Evolutionary conservation across 441 rosid genomes (phyloP), one percentile per base, ranked within the genome.

Genomic region (Heliophila coronopifolia): DNA sequence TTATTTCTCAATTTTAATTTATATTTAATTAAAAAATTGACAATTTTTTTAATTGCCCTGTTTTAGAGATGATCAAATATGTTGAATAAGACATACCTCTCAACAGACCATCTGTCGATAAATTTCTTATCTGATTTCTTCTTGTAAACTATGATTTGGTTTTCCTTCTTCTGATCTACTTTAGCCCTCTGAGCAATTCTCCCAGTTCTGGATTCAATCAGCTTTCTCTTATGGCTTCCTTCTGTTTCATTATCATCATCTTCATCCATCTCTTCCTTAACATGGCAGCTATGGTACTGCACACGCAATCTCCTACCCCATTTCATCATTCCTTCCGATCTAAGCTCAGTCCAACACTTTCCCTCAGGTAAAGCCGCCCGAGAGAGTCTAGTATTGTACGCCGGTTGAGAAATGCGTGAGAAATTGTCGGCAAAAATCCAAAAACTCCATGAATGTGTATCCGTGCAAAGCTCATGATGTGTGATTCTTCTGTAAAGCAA

Each of bases 231-330:
- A 9, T 61, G 53, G 14, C 17, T 22, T 11, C 47, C 59, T 34
- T 48, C 10, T 34, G 33, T 55, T 50, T 36, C 43, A 59, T 59
- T 39, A 18, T 11, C 39, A 39, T 28, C 61, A 10, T 35, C 50
- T 6, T 47, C 63, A 10, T 54, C 60, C 9, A 9, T 49, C 40
- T 61, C 54, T 19, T 31, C 61, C 14, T 53, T 61, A n/a, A 50
- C 57, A 32, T 67, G 74, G 5, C 61, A 59, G 30, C 70, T 66
- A 65, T 80, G 60, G 46, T 77, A 86, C 54, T 65, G 61, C 22
- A 89, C 86, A 13, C 68, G 83, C 66, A 85, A 54, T 44, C 84
- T 76, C 63, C 59, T 69, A 5, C 96, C 99, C 99, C 99, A 89
- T n/a, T 59, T 67, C 23, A 84, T 63, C 79, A 82, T 64, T 54